These are phyloP conservation scores for Ceratobasidium sp. DNA, from an alignment of 1,284 basidiomycete species.

Conservation along the genomic window DNA sequence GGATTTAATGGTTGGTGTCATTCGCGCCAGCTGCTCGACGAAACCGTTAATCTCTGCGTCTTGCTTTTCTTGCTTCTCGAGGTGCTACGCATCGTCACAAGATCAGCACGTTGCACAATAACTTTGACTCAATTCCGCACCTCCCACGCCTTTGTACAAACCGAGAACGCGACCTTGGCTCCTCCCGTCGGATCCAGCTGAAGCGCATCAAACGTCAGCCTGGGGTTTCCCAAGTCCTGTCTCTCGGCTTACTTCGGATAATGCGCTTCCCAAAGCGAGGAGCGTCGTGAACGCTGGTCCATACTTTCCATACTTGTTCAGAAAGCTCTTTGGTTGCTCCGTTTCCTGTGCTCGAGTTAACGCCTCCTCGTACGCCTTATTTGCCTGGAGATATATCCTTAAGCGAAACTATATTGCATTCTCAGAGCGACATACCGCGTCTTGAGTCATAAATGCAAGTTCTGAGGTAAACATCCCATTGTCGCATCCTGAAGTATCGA, in stretches of 20 bases:
- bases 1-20: not conserved
- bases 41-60: not conserved
- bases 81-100: not conserved
- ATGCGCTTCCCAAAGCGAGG: not conserved
- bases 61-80: slow-evolving; percentile 7
- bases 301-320: not conserved
- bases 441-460: not conserved
- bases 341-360: not conserved
- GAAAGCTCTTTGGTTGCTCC: not conserved
- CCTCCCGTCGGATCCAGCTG: not conserved
- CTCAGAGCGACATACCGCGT: not conserved
- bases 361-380: not conserved
- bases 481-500: too few relatives aligned
- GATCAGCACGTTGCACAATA: not conserved
- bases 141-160: not conserved
- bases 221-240: too few relatives aligned
- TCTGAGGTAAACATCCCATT: too few relatives aligned
- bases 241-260: not conserved
- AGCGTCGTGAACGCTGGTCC: not conserved
- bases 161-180: not conserved
- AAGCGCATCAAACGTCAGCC: too few relatives aligned
- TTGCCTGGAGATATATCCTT: not conserved
- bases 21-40: not conserved
- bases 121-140: not conserved
- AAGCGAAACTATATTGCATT: not conserved